Evolutionary conservation across 441 rosid genomes (phyloP).

Genomic region (Dalechampia spathulata): DNA sequence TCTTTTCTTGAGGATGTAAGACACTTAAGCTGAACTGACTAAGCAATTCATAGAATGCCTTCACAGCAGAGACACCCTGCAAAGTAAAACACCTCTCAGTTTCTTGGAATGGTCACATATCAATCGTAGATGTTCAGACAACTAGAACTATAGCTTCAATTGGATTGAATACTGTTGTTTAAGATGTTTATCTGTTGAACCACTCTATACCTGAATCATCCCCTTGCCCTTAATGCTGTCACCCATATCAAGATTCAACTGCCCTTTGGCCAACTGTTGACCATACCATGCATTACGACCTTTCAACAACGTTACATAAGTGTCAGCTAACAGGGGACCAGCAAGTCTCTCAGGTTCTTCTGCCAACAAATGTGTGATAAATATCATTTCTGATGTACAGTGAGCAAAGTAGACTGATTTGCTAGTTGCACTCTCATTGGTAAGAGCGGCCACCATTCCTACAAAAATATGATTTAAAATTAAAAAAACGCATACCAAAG

Average conservation of each 20-base stretch:
- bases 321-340: slow-evolving; percentile 47
- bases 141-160: slow-evolving; percentile 10
- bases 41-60: slow-evolving; percentile 60
- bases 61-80: slow-evolving; percentile 76
- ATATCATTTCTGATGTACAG: slow-evolving; percentile 54
- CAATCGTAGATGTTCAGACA: background rate
- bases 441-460: slow-evolving; percentile 55
- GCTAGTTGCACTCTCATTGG: slow-evolving; percentile 56
- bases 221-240: slow-evolving; percentile 51
- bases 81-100: slow-evolving; percentile 3
- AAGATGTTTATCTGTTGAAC: slow-evolving; percentile 18
- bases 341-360: slow-evolving; percentile 54
- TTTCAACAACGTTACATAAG: slow-evolving; percentile 42
- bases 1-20: slow-evolving; percentile 53
- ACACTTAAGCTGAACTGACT: slow-evolving; percentile 54
- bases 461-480: slow-evolving; percentile 2
- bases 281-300: slow-evolving; percentile 57
- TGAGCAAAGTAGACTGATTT: slow-evolving; percentile 49
- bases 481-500: background rate
- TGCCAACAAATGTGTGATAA: slow-evolving; percentile 41
- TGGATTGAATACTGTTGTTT: slow-evolving; percentile 19
- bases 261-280: slow-evolving; percentile 44
- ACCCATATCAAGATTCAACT: slow-evolving; percentile 40
- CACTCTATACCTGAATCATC: slow-evolving; percentile 38
- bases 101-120: background rate